Conservation (phyloP, 805 yeast genomes). For the Ogataea ganodermae region DNA sequence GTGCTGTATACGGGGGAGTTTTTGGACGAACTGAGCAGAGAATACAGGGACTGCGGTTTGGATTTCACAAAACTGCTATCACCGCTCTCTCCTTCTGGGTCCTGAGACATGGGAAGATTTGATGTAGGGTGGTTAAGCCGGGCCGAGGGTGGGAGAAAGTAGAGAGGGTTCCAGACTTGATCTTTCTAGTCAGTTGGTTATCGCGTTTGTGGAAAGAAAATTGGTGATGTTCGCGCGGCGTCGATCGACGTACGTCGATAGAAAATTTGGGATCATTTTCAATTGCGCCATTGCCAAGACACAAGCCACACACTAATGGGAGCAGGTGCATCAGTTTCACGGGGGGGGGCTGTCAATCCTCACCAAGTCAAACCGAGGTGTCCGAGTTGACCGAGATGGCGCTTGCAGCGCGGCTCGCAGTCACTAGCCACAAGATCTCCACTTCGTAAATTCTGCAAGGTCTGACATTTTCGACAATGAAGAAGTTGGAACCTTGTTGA, state of each 20-base stretch:
- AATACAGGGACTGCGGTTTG: slow-evolving; percentile 14
- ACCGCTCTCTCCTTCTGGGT: background rate
- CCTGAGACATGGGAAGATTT: slow-evolving; percentile 2
- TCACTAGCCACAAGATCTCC: too few species aligned
- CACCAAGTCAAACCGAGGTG: too few species aligned
- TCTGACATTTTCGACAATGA: background rate
- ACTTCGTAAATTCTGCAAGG: too few species aligned
- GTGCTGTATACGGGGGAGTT: slow-evolving; percentile 12
- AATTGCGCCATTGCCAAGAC: too few species aligned
- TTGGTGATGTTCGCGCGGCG: background rate
- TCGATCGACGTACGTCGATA: background rate
- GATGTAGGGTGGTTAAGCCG: background rate
- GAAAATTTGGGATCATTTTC: too few species aligned
- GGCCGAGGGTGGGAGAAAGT: background rate
- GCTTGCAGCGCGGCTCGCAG: too few species aligned
- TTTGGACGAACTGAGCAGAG: slow-evolving; percentile 9
- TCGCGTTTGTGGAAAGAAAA: background rate
- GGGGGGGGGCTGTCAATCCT: too few species aligned
- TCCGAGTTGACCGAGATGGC: too few species aligned
- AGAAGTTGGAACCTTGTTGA: background rate
- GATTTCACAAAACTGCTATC: slow-evolving; percentile 1
- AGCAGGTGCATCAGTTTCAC: too few species aligned
- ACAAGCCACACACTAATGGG: too few species aligned
- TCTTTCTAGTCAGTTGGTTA: too few species aligned
- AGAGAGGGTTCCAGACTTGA: too few species aligned